Percentiles rank a stretch among this genome's conserved stretches.
phyloP scores from a whole-genome alignment of 2,329 filamentous ascomycete genomes.

The Ceratocystis lukuohia region DNA sequence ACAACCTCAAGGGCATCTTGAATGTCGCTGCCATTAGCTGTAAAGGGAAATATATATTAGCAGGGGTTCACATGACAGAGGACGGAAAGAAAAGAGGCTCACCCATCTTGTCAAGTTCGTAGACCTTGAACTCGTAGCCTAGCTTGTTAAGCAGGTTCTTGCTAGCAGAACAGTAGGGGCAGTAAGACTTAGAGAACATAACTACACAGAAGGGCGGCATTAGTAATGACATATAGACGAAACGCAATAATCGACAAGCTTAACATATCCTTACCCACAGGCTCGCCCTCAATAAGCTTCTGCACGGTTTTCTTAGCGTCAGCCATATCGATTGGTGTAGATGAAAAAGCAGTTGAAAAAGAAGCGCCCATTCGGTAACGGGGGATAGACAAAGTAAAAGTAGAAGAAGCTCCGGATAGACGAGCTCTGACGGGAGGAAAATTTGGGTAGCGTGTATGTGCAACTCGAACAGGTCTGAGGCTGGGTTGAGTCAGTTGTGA shows the following conservation, averaged over 20 bases:
- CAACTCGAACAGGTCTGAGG: not conserved
- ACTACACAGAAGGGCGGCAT: conserved; percentile 34
- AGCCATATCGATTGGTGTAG: conserved; percentile 56
- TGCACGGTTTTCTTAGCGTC: conserved; percentile 74
- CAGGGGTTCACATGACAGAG: not conserved
- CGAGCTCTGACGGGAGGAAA: not conserved
- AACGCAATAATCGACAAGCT: not conserved
- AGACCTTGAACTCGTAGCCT: conserved; percentile 56
- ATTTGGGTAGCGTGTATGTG: not conserved
- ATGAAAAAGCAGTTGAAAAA: conserved; percentile 29
- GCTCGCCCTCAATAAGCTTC: conserved; percentile 61
- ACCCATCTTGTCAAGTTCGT: conserved; percentile 82
- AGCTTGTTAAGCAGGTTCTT: conserved; percentile 60
- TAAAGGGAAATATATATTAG: not conserved
- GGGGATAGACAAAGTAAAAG: conserved; percentile 30
- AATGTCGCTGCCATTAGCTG: conserved; percentile 70
- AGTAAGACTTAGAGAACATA: conserved; percentile 95
- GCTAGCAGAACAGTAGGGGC: conserved; percentile 74
- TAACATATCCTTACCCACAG: conserved; percentile 9
- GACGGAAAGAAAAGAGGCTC: conserved; percentile 20
- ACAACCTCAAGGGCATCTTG: conserved; percentile 73
- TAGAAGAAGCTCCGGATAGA: not conserved
- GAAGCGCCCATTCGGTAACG: conserved; percentile 13
- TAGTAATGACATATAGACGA: not conserved
- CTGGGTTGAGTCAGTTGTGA: not conserved